These are phyloP conservation scores for Tricholoma saponaceum DNA, from an alignment of 768 basidiomycete genomes.

Conservation along the genomic window DNA sequence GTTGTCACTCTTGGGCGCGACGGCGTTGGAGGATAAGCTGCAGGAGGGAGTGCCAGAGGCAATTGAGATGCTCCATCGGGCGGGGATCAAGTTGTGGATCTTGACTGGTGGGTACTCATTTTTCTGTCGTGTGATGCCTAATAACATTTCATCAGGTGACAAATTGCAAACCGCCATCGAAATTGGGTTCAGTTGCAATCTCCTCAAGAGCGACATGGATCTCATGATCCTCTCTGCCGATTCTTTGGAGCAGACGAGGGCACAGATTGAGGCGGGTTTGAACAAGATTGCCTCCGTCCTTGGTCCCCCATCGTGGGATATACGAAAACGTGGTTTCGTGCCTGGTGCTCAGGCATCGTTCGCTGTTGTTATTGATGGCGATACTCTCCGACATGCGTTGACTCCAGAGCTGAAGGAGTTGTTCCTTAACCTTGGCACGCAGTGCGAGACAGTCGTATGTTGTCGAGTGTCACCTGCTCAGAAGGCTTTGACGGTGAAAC, in stretches of 20 bases:
- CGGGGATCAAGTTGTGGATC: conserved; percentile 98
- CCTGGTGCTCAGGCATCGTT: conserved; percentile 69
- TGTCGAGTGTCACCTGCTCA: conserved; percentile 97
- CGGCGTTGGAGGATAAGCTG: conserved; percentile 94
- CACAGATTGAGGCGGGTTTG: conserved; percentile 87
- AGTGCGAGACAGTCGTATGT: conserved; percentile 97
- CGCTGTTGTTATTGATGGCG: conserved; percentile 95
- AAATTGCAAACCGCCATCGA: conserved; percentile 98
- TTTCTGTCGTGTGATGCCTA: not conserved
- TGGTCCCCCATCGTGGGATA: conserved; percentile 67
- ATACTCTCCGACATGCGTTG: conserved; percentile 82
- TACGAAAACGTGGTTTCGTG: conserved; percentile 61
- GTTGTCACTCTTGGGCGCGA: conserved; percentile 85
- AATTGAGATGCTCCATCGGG: conserved; percentile 85
- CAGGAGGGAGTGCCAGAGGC: conserved; percentile 97
- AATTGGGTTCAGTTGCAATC: conserved; percentile 94
- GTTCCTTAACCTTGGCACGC: conserved; percentile 90
- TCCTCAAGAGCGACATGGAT: conserved; percentile 93
- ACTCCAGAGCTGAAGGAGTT: conserved; percentile 72
- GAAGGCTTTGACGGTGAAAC: conserved; percentile 94
- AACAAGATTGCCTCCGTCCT: conserved; percentile 91
- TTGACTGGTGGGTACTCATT: conserved; percentile 62
- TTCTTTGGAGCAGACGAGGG: conserved; percentile 63
- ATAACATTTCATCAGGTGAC: conserved; percentile 53
- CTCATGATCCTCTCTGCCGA: conserved; percentile 95